Percentiles rank a stretch among this genome's conserved stretches.
Evolutionary conservation across 805 yeast genomes (phyloP).

Genomic region (Yarrowia porcina): DNA sequence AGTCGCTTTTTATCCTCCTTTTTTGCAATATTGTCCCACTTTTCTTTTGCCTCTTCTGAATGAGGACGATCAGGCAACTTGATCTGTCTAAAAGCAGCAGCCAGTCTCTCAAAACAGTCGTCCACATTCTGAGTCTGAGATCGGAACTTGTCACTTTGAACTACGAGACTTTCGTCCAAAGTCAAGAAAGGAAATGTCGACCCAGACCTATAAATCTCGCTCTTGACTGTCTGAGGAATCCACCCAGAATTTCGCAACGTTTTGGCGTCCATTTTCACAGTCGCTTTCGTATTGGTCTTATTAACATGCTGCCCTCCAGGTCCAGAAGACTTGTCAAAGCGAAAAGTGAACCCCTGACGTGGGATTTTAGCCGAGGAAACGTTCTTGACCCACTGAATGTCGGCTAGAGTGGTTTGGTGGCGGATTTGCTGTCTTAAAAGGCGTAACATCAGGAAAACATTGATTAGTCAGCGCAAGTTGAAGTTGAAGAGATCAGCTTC

Average conservation of each 20-base stretch:
- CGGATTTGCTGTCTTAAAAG: not conserved
- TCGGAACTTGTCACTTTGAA: not conserved
- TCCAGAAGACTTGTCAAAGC: conserved; percentile 64
- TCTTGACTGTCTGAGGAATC: conserved; percentile 5
- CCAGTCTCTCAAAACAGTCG: conserved; percentile 10
- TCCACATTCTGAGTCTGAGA: conserved; percentile 9
- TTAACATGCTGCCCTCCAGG: conserved; percentile 90
- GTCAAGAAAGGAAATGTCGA: not conserved
- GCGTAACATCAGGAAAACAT: too few species aligned
- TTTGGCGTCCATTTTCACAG: conserved; percentile 45
- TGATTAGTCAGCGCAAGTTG: not conserved
- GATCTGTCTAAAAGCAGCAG: not conserved
- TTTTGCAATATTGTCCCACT: not conserved
- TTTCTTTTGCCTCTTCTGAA: not conserved
- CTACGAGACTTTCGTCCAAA: not conserved
- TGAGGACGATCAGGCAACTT: not conserved
- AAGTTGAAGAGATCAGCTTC: too few species aligned
- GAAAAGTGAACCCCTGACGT: conserved; percentile 4
- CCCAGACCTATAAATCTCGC: not conserved
- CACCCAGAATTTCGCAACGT: not conserved
- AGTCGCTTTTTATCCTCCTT: conserved; percentile 3
- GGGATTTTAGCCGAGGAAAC: not conserved
- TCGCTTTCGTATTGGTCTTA: conserved; percentile 63
- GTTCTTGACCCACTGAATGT: not conserved
- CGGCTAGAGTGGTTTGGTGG: not conserved